Percentiles rank a stretch among this genome's conserved stretches.
Conservation (phyloP, 192 early-diverging fungal genomes). For the Coemansia sp. region DNA sequence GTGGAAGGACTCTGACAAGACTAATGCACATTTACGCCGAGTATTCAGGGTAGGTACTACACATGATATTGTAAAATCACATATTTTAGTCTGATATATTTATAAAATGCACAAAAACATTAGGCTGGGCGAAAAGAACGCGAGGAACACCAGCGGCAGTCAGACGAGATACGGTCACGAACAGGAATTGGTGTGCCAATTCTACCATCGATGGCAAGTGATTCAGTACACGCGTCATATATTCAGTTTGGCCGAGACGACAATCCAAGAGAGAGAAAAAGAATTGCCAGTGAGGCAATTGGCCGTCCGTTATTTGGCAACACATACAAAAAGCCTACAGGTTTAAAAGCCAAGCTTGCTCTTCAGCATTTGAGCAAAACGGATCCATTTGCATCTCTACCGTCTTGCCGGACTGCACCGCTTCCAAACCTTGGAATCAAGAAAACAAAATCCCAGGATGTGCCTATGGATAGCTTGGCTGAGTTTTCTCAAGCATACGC, state of each 20-base stretch:
- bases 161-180: conserved; percentile 56
- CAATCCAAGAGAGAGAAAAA: not conserved
- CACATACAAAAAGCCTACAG: not conserved
- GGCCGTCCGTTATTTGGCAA: conserved; percentile 11
- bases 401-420: conserved; percentile 5
- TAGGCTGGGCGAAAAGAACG: conserved; percentile 59
- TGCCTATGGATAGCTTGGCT: not conserved
- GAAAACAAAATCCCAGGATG: not conserved
- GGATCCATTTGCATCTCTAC: conserved; percentile 28
- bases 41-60: conserved; percentile 57
- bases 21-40: conserved; percentile 67
- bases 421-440: conserved; percentile 13
- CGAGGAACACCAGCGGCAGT: conserved; percentile 50
- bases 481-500: conserved; percentile 5
- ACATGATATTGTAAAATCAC: not conserved
- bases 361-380: conserved; percentile 8
- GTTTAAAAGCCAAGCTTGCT: conserved; percentile 10
- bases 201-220: conserved; percentile 53
- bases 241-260: conserved; percentile 44
- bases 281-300: not conserved
- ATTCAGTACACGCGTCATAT: conserved; percentile 53
- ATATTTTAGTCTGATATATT: too few relatives aligned
- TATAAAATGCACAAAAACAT: not conserved
- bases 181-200: conserved; percentile 60
- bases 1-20: conserved; percentile 78